Evolutionary conservation across 2,329 filamentous ascomycete species (phyloP).

Genomic region (Blumeria hordei): DNA sequence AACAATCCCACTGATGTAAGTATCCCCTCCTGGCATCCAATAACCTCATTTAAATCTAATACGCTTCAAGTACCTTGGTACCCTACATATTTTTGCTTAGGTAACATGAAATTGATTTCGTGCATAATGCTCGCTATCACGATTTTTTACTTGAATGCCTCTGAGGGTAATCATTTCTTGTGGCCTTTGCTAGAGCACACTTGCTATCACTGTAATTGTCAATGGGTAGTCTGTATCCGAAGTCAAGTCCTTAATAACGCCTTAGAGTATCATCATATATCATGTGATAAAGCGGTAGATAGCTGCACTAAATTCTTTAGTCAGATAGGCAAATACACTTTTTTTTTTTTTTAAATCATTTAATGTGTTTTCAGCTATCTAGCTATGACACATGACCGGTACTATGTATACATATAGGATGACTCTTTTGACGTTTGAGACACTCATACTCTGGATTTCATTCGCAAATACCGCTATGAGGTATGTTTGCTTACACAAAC

Average conservation of each 20-base stretch:
- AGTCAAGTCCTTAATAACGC: background rate
- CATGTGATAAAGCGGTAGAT: background rate
- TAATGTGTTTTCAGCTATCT: too few species aligned
- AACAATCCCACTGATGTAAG: conserved; percentile 34
- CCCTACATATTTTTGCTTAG: conserved; percentile 28
- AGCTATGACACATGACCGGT: too few species aligned
- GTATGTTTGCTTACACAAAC: too few species aligned
- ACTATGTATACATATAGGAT: too few species aligned
- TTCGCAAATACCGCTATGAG: too few species aligned
- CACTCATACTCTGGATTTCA: too few species aligned
- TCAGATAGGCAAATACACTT: background rate
- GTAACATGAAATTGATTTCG: background rate
- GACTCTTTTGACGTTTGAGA: too few species aligned
- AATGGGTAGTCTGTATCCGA: background rate
- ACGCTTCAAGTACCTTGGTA: conserved; percentile 20
- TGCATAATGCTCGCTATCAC: background rate
- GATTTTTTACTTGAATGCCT: background rate
- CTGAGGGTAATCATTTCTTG: background rate
- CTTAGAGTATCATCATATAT: background rate
- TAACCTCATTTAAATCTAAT: conserved; percentile 1
- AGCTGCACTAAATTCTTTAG: background rate
- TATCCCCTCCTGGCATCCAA: background rate
- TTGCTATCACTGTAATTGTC: background rate
- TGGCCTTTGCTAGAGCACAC: background rate
- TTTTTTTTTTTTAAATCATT: too few species aligned